These are phyloP conservation scores for Entomortierella parvispora DNA, from an alignment of 192 early-diverging fungal species.

Conservation along the genomic window DNA sequence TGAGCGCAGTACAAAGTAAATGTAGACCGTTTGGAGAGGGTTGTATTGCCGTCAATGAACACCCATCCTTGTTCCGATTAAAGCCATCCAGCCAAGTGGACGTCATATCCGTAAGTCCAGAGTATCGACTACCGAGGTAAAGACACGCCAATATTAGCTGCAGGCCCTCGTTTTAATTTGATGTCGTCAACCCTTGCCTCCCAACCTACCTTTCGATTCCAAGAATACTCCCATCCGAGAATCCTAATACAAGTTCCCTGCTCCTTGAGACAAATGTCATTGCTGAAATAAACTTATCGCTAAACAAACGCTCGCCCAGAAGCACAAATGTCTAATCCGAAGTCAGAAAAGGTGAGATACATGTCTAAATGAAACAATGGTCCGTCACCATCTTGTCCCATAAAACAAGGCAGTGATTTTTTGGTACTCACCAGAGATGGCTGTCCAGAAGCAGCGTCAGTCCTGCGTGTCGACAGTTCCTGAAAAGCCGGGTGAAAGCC, in stretches of 20 bases:
- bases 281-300: conserved; percentile 36
- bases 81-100: conserved; percentile 32
- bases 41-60: conserved; percentile 16
- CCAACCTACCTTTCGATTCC: conserved; percentile 46
- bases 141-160: background rate
- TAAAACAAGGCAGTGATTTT: too few species aligned
- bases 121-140: conserved; percentile 10
- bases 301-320: conserved; percentile 37
- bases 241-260: conserved; percentile 36
- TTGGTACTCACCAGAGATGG: conserved; percentile 27
- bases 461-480: conserved; percentile 42
- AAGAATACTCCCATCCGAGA: conserved; percentile 43
- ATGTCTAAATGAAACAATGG: background rate
- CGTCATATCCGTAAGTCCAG: conserved; percentile 24
- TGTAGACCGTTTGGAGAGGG: conserved; percentile 39
- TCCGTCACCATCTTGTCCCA: too few species aligned
- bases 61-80: background rate
- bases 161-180: background rate
- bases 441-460: conserved; percentile 44
- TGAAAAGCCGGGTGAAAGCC: conserved; percentile 50
- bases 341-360: too few species aligned
- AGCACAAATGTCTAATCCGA: conserved; percentile 38
- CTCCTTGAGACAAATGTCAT: conserved; percentile 22
- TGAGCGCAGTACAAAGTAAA: conserved; percentile 8
- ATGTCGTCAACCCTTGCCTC: too few species aligned